These are phyloP conservation scores for Leishmania martiniquensis DNA, from an alignment of 208 protist genomes.

Conservation along the genomic window DNA sequence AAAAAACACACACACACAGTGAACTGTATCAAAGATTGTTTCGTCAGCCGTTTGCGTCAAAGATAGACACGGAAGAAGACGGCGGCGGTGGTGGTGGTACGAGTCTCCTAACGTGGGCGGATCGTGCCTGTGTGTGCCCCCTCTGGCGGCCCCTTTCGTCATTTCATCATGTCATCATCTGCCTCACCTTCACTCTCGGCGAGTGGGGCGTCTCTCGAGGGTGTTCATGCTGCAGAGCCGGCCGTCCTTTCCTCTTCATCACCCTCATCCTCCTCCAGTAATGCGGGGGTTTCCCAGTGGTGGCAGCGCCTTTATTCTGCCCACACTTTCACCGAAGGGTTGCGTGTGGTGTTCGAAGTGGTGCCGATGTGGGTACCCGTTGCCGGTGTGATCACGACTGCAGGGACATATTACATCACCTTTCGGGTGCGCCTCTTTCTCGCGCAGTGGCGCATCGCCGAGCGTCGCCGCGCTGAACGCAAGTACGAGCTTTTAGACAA, in stretches of 20 bases:
- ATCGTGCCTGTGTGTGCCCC: background rate
- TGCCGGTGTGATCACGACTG: constrained; percentile 39
- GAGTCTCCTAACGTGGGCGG: background rate
- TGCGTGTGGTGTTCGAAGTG: constrained; percentile 49
- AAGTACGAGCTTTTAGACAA: constrained; percentile 78
- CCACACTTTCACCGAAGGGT: constrained; percentile 52
- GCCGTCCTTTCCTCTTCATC: constrained; percentile 15
- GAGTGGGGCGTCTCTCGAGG: background rate
- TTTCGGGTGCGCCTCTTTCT: constrained; percentile 79
- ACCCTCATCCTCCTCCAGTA: background rate
- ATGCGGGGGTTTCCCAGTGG: constrained; percentile 25
- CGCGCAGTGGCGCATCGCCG: constrained; percentile 72
- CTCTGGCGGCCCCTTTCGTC: background rate
- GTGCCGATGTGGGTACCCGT: constrained; percentile 77
- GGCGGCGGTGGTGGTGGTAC: background rate
- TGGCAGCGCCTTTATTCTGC: constrained; percentile 68
- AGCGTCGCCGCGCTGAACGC: constrained; percentile 68
- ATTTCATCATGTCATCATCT: constrained; percentile 16
- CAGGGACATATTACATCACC: constrained; percentile 59
- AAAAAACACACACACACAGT: background rate
- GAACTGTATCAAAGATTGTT: background rate
- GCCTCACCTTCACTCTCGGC: constrained; percentile 1
- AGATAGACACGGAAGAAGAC: background rate
- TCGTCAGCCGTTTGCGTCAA: background rate
- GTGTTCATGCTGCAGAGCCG: background rate